Conservation (phyloP, 805 yeast genomes). For the Yarrowia alimentaria region DNA sequence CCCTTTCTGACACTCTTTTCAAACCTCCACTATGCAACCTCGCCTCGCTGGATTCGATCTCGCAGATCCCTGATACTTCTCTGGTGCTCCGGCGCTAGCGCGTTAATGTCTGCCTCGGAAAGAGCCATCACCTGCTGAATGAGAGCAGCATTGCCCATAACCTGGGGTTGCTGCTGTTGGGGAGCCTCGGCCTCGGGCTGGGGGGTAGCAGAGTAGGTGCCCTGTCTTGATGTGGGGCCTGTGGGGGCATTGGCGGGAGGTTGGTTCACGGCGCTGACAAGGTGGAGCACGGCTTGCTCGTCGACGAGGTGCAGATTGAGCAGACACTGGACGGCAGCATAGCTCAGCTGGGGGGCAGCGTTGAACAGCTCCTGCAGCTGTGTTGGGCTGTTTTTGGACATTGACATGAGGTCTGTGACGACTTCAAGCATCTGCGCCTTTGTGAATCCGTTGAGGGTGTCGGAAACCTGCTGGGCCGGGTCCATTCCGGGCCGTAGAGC, state of each 20-base stretch:
- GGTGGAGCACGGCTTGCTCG: constrained; percentile 23
- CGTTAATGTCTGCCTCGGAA: constrained; percentile 49
- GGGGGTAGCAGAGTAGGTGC: too few relatives aligned
- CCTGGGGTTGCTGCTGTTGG: too few relatives aligned
- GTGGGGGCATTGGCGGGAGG: background rate
- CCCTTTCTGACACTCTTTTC: too few relatives aligned
- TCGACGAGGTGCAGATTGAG: constrained; percentile 43
- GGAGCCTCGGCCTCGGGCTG: constrained; percentile 6
- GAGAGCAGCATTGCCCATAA: constrained; percentile 42
- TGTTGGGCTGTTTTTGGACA: constrained; percentile 57
- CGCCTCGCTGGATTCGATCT: constrained; percentile 32
- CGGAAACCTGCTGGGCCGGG: constrained; percentile 48
- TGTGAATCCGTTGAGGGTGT: constrained; percentile 45
- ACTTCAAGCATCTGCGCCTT: constrained; percentile 49
- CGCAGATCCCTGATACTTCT: constrained; percentile 37
- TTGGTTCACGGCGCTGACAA: too few relatives aligned
- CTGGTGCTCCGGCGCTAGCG: constrained; percentile 52
- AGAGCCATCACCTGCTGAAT: constrained; percentile 52
- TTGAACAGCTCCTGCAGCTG: constrained; percentile 59
- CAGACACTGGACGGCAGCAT: constrained; percentile 75
- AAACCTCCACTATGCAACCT: constrained; percentile 1
- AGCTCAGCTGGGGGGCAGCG: constrained; percentile 76
- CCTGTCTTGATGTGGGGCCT: too few relatives aligned
- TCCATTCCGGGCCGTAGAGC: constrained; percentile 42
- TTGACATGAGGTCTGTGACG: constrained; percentile 56